Percentiles rank a stretch among this genome's conserved stretches.
These are phyloP conservation scores for Globomyces pollinis-pini DNA, from an alignment of 192 early-diverging fungal species.

Conservation along the genomic window DNA sequence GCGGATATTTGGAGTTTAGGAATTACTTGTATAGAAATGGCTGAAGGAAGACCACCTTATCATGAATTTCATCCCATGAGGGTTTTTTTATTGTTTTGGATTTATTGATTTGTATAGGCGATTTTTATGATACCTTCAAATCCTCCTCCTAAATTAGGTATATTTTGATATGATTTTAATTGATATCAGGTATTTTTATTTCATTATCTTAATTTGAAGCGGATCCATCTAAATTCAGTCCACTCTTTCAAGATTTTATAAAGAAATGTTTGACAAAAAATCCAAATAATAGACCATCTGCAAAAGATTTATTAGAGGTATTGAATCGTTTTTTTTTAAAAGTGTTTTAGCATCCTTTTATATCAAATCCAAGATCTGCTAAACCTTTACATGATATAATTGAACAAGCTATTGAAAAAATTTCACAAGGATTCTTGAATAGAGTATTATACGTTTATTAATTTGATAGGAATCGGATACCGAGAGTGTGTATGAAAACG, in stretches of 20 bases:
- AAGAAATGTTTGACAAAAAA: conserved; percentile 50
- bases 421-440: background rate
- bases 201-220: conserved; percentile 40
- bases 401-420: background rate
- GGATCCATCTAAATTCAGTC: conserved; percentile 30
- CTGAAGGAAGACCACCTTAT: conserved; percentile 52
- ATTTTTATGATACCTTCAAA: conserved; percentile 59
- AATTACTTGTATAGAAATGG: conserved; percentile 60
- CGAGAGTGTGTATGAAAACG: background rate
- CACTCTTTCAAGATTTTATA: conserved; percentile 43
- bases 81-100: too few relatives aligned
- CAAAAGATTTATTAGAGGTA: conserved; percentile 32
- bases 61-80: conserved; percentile 56
- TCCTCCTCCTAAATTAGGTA: conserved; percentile 39
- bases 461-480: background rate
- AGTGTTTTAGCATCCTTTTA: conserved; percentile 33
- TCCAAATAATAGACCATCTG: conserved; percentile 38
- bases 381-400: background rate
- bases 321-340: background rate
- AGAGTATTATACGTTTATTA: background rate
- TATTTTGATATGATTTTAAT: background rate
- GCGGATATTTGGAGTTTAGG: conserved; percentile 60
- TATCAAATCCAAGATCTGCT: conserved; percentile 13
- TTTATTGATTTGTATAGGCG: conserved; percentile 24
- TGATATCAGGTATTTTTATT: background rate